Evolutionary conservation across 176 grass and related monocot genomes (phyloP).

Genomic region (Calamus simplicifolius): DNA sequence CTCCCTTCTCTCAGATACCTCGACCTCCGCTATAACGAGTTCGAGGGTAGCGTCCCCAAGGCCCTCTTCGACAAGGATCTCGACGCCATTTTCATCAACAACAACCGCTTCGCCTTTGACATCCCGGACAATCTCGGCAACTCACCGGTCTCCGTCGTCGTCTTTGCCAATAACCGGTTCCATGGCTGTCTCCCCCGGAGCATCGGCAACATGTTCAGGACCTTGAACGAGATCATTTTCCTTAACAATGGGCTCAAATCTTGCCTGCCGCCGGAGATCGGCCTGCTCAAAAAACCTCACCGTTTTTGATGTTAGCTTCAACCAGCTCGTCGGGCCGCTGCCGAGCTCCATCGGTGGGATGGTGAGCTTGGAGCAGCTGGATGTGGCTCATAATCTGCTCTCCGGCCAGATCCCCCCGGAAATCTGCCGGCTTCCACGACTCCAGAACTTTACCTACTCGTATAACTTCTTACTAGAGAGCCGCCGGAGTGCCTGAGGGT

Average conservation of each 20-base stretch:
- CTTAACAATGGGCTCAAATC: constrained; percentile 64
- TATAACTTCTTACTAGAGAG: constrained; percentile 67
- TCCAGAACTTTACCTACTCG: constrained; percentile 71
- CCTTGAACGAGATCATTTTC: constrained; percentile 66
- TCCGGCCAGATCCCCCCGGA: constrained; percentile 45
- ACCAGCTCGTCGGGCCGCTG: constrained; percentile 54
- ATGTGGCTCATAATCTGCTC: constrained; percentile 66
- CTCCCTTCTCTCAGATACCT: constrained; percentile 40
- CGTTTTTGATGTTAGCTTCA: constrained; percentile 68
- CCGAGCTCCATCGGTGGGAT: constrained; percentile 37
- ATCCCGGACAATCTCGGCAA: constrained; percentile 83
- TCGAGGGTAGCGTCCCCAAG: constrained; percentile 54
- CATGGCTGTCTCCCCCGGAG: constrained; percentile 59
- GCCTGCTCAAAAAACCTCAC: constrained; percentile 36
- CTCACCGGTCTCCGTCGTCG: constrained; percentile 67
- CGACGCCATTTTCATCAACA: constrained; percentile 77
- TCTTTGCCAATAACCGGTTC: constrained; percentile 76
- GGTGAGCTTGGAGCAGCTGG: constrained; percentile 49
- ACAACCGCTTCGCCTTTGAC: constrained; percentile 52
- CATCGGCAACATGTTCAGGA: constrained; percentile 68
- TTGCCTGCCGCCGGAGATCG: constrained; percentile 57
- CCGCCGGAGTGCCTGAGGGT: constrained; percentile 48
- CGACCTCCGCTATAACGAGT: constrained; percentile 67
- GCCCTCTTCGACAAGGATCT: constrained; percentile 60
- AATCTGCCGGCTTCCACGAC: constrained; percentile 47